phyloP scores from a whole-genome alignment of 2,329 filamentous ascomycete genomes.

The Chaetomiaceae sp. region DNA sequence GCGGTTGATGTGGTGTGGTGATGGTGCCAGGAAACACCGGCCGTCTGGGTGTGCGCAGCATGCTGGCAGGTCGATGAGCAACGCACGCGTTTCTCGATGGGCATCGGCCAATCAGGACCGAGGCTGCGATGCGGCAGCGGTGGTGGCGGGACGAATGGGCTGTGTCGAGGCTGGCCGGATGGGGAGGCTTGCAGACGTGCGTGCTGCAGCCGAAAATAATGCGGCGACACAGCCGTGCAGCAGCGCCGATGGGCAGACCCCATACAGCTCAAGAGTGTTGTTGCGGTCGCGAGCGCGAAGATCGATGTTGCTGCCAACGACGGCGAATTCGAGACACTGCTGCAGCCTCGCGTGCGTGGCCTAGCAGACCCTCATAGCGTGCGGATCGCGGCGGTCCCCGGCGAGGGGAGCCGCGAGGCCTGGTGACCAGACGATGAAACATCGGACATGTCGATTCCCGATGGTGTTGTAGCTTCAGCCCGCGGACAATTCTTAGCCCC shows the following conservation, averaged over 20 bases:
- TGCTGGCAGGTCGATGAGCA: slow-evolving; percentile 6
- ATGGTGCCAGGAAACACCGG: no score
- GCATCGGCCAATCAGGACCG: slow-evolving; percentile 13
- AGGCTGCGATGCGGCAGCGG: not conserved
- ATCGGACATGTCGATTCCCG: slow-evolving; percentile 14
- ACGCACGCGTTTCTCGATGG: not conserved
- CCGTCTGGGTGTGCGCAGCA: slow-evolving; percentile 9
- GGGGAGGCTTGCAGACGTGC: no score
- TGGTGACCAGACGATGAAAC: slow-evolving; percentile 16
- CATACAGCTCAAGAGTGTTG: slow-evolving; percentile 19
- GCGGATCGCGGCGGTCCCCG: slow-evolving; percentile 14
- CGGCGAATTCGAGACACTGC: slow-evolving; percentile 6
- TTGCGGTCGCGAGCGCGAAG: slow-evolving; percentile 8
- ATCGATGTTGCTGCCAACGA: slow-evolving; percentile 14
- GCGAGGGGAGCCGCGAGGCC: slow-evolving; percentile 7
- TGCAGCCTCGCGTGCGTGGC: slow-evolving; percentile 17
- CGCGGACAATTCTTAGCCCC: slow-evolving; percentile 39
- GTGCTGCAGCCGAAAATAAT: slow-evolving; percentile 7
- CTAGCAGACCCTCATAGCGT: slow-evolving; percentile 9
- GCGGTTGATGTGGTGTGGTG: slow-evolving; percentile 7
- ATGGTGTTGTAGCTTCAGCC: not conserved
- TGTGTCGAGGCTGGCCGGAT: slow-evolving; percentile 9
- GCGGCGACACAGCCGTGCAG: slow-evolving; percentile 12
- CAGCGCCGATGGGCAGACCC: slow-evolving; percentile 20
- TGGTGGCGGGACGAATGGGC: slow-evolving; percentile 11